Evolutionary conservation across 140 eudicot species (phyloP).

Genomic region (Erigeron philadelphicus): DNA sequence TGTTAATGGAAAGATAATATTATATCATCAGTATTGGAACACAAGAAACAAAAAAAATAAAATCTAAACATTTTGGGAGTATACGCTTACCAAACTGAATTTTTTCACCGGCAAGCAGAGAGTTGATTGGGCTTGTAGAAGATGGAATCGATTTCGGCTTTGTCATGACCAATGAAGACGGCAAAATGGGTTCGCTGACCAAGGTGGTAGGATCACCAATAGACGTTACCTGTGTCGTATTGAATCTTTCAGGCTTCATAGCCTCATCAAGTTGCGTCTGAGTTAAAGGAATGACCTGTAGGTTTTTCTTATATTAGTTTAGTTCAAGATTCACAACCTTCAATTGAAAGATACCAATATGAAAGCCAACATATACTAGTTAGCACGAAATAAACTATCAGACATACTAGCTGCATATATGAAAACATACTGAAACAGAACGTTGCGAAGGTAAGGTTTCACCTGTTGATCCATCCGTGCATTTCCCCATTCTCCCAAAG

Average conservation of each 20-base stretch:
- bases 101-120: conserved; percentile 92
- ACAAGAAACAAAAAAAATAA: neutral
- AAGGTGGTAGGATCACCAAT: conserved; percentile 49
- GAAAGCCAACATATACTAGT: neutral
- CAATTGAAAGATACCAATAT: neutral
- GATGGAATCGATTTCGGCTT: conserved; percentile 62
- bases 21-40: conserved; percentile 6
- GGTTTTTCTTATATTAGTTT: conserved; percentile 4
- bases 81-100: conserved; percentile 81
- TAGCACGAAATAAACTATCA: neutral
- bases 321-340: conserved; percentile 7
- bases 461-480: conserved; percentile 55
- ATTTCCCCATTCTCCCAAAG: conserved; percentile 50
- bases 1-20: conserved; percentile 24
- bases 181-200: conserved; percentile 40
- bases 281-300: conserved; percentile 77
- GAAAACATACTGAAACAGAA: neutral
- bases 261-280: conserved; percentile 94
- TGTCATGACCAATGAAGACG: conserved; percentile 45
- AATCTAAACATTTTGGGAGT: neutral
- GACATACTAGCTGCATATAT: neutral
- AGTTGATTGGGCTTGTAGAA: conserved; percentile 76
- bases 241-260: conserved; percentile 73
- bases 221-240: conserved; percentile 39
- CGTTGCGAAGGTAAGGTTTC: neutral